These are phyloP conservation scores for Diatrype stigma DNA, from an alignment of 2,329 filamentous ascomycete genomes.

Conservation along the genomic window DNA sequence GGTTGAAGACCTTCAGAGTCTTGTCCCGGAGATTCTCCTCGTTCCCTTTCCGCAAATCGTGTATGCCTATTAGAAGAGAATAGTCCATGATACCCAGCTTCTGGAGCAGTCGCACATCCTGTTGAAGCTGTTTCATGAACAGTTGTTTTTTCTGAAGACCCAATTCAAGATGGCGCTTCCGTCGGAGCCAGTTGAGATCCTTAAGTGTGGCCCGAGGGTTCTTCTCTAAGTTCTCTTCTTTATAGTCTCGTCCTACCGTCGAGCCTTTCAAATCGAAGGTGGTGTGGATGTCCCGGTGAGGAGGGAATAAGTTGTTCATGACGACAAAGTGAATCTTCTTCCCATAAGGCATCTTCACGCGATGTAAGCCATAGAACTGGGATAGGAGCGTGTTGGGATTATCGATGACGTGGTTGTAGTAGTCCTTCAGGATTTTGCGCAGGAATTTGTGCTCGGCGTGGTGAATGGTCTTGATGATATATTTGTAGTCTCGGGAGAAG, in stretches of 20 bases:
- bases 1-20: slow-evolving; percentile 90
- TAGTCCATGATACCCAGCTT: slow-evolving; percentile 97
- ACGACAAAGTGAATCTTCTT: slow-evolving; percentile 99
- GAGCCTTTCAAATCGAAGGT: slow-evolving; percentile 98
- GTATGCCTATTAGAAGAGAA: slow-evolving; percentile 88
- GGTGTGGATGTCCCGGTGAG: slow-evolving; percentile 93
- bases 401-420: slow-evolving; percentile 85
- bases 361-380: slow-evolving; percentile 94
- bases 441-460: slow-evolving; percentile 89
- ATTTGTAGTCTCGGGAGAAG: slow-evolving; percentile 98
- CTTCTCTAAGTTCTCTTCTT: slow-evolving; percentile 77
- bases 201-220: slow-evolving; percentile 94
- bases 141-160: slow-evolving; percentile 82
- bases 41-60: slow-evolving; percentile 85
- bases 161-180: slow-evolving; percentile 80
- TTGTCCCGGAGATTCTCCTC: slow-evolving; percentile 89
- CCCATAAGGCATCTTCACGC: slow-evolving; percentile 97
- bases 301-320: slow-evolving; percentile 99
- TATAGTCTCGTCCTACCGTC: slow-evolving; percentile 87
- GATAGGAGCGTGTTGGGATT: slow-evolving; percentile 97
- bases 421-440: slow-evolving; percentile 79
- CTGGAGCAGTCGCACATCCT: slow-evolving; percentile 83
- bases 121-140: slow-evolving; percentile 84
- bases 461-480: slow-evolving; percentile 99
- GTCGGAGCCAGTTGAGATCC: slow-evolving; percentile 91